These are phyloP conservation scores for Wickerhamiella vanderwaltii DNA, from an alignment of 805 yeast species.

Conservation along the genomic window DNA sequence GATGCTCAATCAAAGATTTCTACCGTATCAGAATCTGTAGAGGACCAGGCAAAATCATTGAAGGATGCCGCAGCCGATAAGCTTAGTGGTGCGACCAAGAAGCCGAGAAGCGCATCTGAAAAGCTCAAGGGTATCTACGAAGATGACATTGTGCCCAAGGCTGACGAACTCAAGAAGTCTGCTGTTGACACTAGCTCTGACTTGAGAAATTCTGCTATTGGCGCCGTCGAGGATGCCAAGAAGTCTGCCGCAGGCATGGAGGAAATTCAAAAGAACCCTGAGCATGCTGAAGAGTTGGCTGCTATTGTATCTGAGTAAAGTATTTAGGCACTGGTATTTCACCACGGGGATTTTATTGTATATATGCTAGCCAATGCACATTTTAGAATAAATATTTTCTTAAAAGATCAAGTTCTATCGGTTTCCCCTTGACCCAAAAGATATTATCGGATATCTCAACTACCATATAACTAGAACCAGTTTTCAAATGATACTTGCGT, in stretches of 20 bases:
- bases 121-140: too few relatives aligned
- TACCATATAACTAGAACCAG: background rate
- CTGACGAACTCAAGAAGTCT: background rate
- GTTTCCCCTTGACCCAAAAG: conserved; percentile 4
- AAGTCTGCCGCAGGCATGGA: background rate
- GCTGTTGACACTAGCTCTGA: background rate
- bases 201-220: background rate
- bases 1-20: too few relatives aligned
- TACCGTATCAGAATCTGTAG: too few relatives aligned
- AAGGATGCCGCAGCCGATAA: too few relatives aligned
- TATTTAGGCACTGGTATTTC: too few relatives aligned
- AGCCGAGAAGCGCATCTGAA: too few relatives aligned
- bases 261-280: background rate
- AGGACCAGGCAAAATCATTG: too few relatives aligned
- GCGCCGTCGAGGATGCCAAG: background rate
- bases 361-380: background rate
- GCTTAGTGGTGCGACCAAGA: too few relatives aligned
- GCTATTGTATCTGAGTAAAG: too few relatives aligned
- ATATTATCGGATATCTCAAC: background rate
- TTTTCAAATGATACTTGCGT: background rate
- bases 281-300: background rate
- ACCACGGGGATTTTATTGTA: background rate
- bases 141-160: background rate
- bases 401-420: background rate
- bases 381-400: background rate